phyloP scores from a whole-genome alignment of 208 protist genomes.

The Trichomonas tenax region DNA sequence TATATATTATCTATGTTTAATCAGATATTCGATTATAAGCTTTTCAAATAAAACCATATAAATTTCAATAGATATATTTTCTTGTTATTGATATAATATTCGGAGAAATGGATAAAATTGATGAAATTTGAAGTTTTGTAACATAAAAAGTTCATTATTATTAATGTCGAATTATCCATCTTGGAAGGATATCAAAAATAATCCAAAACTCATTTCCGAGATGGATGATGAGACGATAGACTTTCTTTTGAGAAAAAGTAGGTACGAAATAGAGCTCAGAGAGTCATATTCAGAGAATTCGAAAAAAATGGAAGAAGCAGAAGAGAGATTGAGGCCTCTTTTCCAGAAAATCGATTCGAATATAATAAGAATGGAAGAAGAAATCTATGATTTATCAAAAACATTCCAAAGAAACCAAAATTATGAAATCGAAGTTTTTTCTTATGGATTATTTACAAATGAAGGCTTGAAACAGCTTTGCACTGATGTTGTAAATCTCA shows the following conservation, averaged over 20 bases:
- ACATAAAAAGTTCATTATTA: no score
- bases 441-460: background rate
- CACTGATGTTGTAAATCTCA: background rate
- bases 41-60: no score
- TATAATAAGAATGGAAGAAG: background rate
- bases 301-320: background rate
- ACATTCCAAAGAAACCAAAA: background rate
- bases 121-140: no score
- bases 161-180: background rate
- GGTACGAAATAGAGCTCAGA: background rate
- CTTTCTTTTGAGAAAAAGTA: background rate
- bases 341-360: background rate
- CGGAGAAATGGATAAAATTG: no score
- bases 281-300: background rate
- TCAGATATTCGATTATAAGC: no score
- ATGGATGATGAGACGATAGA: background rate
- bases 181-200: background rate
- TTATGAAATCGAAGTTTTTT: background rate
- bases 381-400: background rate
- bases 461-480: background rate
- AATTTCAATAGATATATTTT: no score
- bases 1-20: no score
- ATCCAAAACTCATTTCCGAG: background rate
- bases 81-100: no score
- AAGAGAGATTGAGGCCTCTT: background rate